Conservation (phyloP, 2,329 filamentous ascomycete genomes). For the Epichloe festucae region DNA sequence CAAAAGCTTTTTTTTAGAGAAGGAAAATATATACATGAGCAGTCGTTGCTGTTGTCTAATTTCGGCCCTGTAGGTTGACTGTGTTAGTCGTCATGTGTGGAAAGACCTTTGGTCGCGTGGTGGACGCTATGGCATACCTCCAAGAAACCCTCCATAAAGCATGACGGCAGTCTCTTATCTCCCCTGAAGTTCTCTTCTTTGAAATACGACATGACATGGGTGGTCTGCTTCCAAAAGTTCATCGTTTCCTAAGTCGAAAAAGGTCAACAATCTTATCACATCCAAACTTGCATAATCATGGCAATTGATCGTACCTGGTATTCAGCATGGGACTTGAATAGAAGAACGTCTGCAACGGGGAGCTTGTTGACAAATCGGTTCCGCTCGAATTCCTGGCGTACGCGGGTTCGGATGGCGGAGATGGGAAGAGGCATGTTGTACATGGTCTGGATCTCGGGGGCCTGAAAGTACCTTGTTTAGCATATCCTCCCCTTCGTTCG, state of each 20-base stretch:
- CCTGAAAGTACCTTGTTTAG: conserved; percentile 37
- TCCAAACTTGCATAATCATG: background rate
- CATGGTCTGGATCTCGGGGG: conserved; percentile 93
- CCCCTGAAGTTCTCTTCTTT: conserved; percentile 66
- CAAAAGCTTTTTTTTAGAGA: conserved; percentile 6
- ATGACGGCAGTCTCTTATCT: conserved; percentile 63
- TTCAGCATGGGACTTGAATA: conserved; percentile 85
- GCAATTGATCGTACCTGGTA: conserved; percentile 62
- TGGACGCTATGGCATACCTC: conserved; percentile 49
- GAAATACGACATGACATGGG: conserved; percentile 96
- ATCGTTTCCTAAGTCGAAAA: conserved; percentile 63
- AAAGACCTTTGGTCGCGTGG: background rate
- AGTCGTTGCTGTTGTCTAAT: conserved; percentile 27
- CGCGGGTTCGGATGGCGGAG: conserved; percentile 77
- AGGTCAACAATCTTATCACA: background rate
- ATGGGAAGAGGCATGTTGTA: conserved; percentile 87
- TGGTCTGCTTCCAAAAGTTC: conserved; percentile 98
- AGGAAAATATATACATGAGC: conserved; percentile 23
- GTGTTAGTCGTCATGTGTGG: conserved; percentile 10
- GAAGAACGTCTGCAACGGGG: conserved; percentile 72
- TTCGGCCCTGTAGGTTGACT: conserved; percentile 33
- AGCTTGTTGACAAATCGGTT: conserved; percentile 89
- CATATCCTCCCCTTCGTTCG: background rate
- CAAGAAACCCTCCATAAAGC: conserved; percentile 89
- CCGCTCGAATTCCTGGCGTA: conserved; percentile 93